These are phyloP conservation scores for Apophysomyces variabilis DNA, from an alignment of 371 early-diverging fungal species.

Conservation along the genomic window DNA sequence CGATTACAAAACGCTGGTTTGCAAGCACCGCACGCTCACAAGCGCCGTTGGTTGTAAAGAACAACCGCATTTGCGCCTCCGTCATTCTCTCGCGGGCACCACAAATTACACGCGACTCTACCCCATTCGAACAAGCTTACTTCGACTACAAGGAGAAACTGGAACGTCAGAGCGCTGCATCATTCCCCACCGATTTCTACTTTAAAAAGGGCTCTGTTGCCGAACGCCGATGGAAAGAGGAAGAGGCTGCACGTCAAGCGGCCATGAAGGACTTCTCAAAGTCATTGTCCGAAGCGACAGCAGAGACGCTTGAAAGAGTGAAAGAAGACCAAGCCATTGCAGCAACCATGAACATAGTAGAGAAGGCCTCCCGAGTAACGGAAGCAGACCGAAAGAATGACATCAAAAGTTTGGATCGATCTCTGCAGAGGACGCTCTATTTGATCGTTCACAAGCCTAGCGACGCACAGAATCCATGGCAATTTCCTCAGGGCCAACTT, in stretches of 20 bases:
- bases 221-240: conserved; percentile 74
- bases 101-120: conserved; percentile 71
- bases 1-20: conserved; percentile 4
- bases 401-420: conserved; percentile 74
- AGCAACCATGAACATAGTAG: conserved; percentile 41
- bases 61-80: conserved; percentile 64
- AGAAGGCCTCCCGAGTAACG: conserved; percentile 59
- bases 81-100: conserved; percentile 84
- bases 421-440: conserved; percentile 73
- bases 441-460: conserved; percentile 68
- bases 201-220: conserved; percentile 89
- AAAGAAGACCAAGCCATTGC: conserved; percentile 57
- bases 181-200: conserved; percentile 84
- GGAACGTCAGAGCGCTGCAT: conserved; percentile 62
- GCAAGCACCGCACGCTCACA: neutral
- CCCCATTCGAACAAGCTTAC: conserved; percentile 78
- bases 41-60: conserved; percentile 35
- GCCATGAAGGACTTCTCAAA: conserved; percentile 37
- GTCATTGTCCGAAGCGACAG: conserved; percentile 40
- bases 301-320: conserved; percentile 30
- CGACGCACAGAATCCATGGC: conserved; percentile 65
- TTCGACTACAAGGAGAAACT: conserved; percentile 76
- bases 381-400: conserved; percentile 73
- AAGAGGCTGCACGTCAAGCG: conserved; percentile 52
- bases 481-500: conserved; percentile 76